Evolutionary conservation across 1,139 yeast species (phyloP).

Genomic region (Yamadazyma triangularis): DNA sequence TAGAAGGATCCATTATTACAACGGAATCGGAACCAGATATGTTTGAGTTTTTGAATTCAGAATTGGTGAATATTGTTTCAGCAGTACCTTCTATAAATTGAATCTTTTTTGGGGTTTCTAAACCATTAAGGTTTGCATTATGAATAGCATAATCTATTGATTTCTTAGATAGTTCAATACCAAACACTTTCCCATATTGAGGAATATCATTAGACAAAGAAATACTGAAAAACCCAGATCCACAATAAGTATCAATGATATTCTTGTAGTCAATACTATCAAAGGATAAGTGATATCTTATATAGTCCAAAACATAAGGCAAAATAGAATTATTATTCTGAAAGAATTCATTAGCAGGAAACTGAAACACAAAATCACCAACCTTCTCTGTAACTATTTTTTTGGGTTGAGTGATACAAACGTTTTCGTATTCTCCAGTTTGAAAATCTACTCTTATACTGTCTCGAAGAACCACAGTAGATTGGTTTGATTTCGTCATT

Average conservation of each 20-base stretch:
- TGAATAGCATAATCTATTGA: conserved; percentile 35
- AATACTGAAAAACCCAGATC: conserved; percentile 45
- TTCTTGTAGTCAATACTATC: conserved; percentile 18
- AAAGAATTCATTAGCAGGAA: conserved; percentile 91
- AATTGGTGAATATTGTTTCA: conserved; percentile 27
- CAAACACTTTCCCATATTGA: conserved; percentile 32
- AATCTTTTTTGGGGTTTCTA: conserved; percentile 23
- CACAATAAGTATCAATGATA: conserved; percentile 43
- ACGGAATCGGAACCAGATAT: conserved; percentile 30
- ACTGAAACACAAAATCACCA: conserved; percentile 71
- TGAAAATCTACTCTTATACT: conserved; percentile 26
- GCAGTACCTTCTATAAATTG: conserved; percentile 38
- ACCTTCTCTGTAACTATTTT: conserved; percentile 79
- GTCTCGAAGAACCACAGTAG: conserved; percentile 24
- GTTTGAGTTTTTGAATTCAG: conserved; percentile 19
- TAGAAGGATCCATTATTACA: conserved; percentile 44
- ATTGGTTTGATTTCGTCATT: conserved; percentile 3
- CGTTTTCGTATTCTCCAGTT: conserved; percentile 27
- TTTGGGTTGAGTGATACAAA: conserved; percentile 56
- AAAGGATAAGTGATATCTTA: conserved; percentile 19
- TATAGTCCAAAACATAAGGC: conserved; percentile 30
- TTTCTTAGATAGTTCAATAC: conserved; percentile 34
- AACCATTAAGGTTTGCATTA: conserved; percentile 36
- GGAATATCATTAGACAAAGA: conserved; percentile 27
- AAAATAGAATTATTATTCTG: conserved; percentile 46